Conservation (phyloP, 192 early-diverging fungal species). For the Podila epigama region DNA sequence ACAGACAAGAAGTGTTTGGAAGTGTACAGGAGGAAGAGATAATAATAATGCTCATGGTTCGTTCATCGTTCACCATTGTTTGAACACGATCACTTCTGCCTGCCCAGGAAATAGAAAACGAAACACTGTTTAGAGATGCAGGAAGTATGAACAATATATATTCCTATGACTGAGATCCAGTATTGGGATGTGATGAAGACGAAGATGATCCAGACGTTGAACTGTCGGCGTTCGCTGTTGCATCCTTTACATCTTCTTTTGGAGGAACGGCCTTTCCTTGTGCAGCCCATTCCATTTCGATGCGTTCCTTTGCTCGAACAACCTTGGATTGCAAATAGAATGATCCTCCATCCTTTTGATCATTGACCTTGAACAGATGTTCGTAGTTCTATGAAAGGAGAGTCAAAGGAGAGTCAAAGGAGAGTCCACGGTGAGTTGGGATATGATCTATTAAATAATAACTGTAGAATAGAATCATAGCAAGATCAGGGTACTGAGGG, state of each 20-base stretch:
- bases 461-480: too few species aligned
- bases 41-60: too few species aligned
- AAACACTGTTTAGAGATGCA: too few species aligned
- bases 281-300: conserved; percentile 87
- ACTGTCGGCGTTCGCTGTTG: neutral
- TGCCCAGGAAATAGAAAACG: too few species aligned
- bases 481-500: too few species aligned
- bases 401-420: neutral
- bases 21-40: too few species aligned
- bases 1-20: too few species aligned
- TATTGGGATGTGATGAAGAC: neutral
- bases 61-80: too few species aligned
- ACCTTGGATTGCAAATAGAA: conserved; percentile 97
- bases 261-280: conserved; percentile 36
- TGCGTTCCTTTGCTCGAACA: conserved; percentile 90
- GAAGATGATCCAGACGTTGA: conserved; percentile 2
- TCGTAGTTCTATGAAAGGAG: conserved; percentile 72
- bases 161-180: neutral
- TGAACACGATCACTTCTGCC: too few species aligned
- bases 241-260: neutral
- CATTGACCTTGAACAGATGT: conserved; percentile 87
- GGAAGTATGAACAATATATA: too few species aligned
- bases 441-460: too few species aligned
- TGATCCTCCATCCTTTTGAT: conserved; percentile 85
- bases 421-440: neutral